A percentile compares a stretch with the other conserved stretches of the same genome.
phyloP scores from a whole-genome alignment of 805 yeast genomes.

The Zygoascus tannicola region DNA sequence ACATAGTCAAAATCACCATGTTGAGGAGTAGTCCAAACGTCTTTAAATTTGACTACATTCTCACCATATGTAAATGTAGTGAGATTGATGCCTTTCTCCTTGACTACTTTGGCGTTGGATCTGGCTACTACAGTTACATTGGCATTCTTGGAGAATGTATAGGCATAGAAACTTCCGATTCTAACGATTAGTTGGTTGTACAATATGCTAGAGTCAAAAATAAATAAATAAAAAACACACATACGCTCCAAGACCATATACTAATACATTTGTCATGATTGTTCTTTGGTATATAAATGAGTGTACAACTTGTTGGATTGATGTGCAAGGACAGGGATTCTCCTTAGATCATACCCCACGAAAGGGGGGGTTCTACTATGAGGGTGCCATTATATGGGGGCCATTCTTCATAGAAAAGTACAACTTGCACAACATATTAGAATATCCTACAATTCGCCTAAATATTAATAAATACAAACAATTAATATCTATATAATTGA shows the following conservation, averaged over 20 bases:
- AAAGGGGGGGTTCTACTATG: no score
- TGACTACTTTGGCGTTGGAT: background rate
- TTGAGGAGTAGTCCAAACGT: background rate
- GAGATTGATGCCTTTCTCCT: background rate
- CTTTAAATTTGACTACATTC: background rate
- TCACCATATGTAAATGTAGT: background rate
- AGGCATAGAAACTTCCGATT: slow-evolving; percentile 2
- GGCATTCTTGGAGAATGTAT: background rate
- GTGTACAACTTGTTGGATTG: no score
- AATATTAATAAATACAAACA: no score
- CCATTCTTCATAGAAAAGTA: no score
- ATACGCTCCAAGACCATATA: slow-evolving; percentile 3
- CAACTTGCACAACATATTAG: no score
- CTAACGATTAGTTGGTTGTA: background rate
- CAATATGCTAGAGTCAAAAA: no score
- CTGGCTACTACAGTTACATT: slow-evolving; percentile 1
- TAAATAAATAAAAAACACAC: background rate
- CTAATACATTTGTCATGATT: background rate
- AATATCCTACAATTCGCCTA: no score
- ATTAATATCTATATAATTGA: no score
- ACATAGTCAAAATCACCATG: slow-evolving; percentile 6
- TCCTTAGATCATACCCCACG: no score
- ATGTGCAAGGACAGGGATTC: no score
- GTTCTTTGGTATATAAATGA: no score
- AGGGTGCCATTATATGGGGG: no score